Evolutionary conservation across 352 stramenopile genomes (phyloP).

Genomic region (Phytopythium ostracodes): DNA sequence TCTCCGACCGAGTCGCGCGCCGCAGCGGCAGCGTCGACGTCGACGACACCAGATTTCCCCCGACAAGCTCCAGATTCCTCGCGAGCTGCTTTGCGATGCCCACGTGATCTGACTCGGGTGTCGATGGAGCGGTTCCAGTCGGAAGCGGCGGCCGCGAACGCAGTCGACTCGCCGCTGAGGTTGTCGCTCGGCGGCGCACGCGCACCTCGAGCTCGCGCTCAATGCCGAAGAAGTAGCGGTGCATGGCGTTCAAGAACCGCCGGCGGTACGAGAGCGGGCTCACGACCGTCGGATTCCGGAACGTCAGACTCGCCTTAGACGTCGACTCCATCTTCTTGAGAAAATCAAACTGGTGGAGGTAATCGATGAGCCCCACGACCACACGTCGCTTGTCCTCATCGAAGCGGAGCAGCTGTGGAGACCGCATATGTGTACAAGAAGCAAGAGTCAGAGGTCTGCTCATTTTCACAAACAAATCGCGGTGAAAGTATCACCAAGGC

Average conservation of each 20-base stretch:
- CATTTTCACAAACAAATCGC: background rate
- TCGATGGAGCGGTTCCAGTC: background rate
- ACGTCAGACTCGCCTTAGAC: slow-evolving; percentile 79
- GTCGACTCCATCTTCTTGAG: slow-evolving; percentile 89
- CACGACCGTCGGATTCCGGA: slow-evolving; percentile 82
- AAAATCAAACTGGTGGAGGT: slow-evolving; percentile 87
- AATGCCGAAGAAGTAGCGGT: slow-evolving; percentile 78
- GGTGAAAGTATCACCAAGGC: background rate
- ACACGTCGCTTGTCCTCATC: slow-evolving; percentile 75
- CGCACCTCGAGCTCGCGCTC: slow-evolving; percentile 69
- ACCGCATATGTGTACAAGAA: slow-evolving; percentile 1
- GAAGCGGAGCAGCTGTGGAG: slow-evolving; percentile 62
- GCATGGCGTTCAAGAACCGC: slow-evolving; percentile 82
- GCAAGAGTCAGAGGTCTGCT: background rate
- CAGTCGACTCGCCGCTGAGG: slow-evolving; percentile 17
- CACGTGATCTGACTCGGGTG: background rate
- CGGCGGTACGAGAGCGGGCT: slow-evolving; percentile 73
- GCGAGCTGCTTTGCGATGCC: slow-evolving; percentile 8
- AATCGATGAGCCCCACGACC: slow-evolving; percentile 80
- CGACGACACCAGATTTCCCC: background rate
- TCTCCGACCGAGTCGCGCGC: slow-evolving; percentile 16
- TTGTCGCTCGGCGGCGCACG: slow-evolving; percentile 45
- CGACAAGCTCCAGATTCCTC: slow-evolving; percentile 4
- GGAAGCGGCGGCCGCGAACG: background rate
- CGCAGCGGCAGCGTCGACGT: slow-evolving; percentile 11